Percentiles rank a stretch among this genome's conserved stretches.
Evolutionary conservation across 1,284 basidiomycete genomes (phyloP).

Genomic region (Spongispora temasekensis): DNA sequence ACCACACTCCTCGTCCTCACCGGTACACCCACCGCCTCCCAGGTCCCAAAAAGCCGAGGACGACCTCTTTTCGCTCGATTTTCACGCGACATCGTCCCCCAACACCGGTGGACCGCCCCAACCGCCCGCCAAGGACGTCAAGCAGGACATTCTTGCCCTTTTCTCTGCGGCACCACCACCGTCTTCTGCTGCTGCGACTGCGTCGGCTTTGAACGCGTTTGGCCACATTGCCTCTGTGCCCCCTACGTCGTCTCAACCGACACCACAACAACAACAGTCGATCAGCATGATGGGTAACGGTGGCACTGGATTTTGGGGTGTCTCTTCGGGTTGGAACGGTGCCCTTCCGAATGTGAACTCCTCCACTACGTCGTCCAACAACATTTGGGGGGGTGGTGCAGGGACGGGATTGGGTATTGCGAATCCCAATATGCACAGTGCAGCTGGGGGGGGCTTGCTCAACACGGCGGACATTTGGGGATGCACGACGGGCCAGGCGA

Average conservation of each 20-base stretch:
- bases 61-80: slow-evolving; percentile 86
- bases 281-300: slow-evolving; percentile 59
- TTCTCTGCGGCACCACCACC: slow-evolving; percentile 53
- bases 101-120: slow-evolving; percentile 32
- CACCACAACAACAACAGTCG: slow-evolving; percentile 27
- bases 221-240: slow-evolving; percentile 8
- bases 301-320: slow-evolving; percentile 66
- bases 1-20: slow-evolving; percentile 15
- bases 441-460: no score
- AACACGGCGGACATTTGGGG: slow-evolving; percentile 57
- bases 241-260: slow-evolving; percentile 19
- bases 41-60: slow-evolving; percentile 45
- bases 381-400: no score
- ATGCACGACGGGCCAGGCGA: not conserved
- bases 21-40: slow-evolving; percentile 8
- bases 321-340: slow-evolving; percentile 58
- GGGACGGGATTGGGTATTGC: no score
- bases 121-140: slow-evolving; percentile 66
- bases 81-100: slow-evolving; percentile 56
- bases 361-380: no score
- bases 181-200: not conserved
- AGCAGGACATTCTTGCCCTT: slow-evolving; percentile 86
- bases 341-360: slow-evolving; percentile 28
- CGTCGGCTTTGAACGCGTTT: slow-evolving; percentile 34
- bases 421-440: no score